These are phyloP conservation scores for Fusarium paranaense DNA, from an alignment of 2,329 filamentous ascomycete species.

Conservation along the genomic window DNA sequence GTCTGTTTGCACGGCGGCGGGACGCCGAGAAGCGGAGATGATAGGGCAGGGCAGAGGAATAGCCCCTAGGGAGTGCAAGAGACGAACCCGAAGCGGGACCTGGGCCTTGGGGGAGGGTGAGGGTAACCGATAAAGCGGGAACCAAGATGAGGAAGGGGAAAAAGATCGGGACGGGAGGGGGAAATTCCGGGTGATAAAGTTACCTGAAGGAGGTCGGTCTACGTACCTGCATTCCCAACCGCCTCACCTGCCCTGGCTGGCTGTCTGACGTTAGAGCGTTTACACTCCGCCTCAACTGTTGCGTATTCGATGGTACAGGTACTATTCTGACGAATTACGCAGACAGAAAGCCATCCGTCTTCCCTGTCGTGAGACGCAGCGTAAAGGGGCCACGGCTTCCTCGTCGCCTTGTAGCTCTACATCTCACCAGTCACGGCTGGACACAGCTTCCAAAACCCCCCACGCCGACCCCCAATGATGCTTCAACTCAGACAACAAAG, in stretches of 20 bases:
- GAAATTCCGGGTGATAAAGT: conserved; percentile 9
- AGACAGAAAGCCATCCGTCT: background rate
- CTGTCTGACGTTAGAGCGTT: background rate
- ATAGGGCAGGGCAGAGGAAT: conserved; percentile 5
- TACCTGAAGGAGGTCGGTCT: background rate
- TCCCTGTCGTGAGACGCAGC: background rate
- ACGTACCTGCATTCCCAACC: conserved; percentile 11
- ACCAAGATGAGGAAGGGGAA: conserved; percentile 6
- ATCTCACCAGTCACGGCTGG: background rate
- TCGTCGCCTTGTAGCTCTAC: conserved; percentile 3
- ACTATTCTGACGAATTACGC: background rate
- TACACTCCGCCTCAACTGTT: background rate
- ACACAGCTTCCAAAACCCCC: background rate
- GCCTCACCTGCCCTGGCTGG: background rate
- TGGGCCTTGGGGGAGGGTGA: background rate
- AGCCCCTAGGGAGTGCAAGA: conserved; percentile 1
- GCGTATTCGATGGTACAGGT: background rate
- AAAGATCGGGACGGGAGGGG: conserved; percentile 15
- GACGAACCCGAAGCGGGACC: conserved; percentile 1
- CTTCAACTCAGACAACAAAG: background rate
- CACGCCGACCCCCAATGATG: background rate
- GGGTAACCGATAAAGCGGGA: background rate
- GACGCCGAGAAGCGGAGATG: conserved; percentile 33
- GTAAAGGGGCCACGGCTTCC: background rate
- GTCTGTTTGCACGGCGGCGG: conserved; percentile 30